Conservation (phyloP, 306 rosid genomes). For the Benincasa hispida region DNA sequence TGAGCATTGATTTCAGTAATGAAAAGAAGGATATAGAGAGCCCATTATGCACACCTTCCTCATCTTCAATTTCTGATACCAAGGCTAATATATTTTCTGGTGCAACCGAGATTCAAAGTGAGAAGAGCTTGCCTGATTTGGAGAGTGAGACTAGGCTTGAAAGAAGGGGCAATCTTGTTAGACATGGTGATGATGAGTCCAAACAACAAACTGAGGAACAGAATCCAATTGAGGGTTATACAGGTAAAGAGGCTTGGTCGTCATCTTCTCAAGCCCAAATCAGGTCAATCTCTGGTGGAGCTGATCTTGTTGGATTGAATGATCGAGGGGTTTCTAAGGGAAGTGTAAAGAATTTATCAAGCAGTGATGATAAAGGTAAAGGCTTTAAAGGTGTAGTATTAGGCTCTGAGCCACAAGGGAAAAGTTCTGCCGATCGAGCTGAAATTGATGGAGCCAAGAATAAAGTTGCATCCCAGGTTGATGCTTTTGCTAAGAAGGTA, state of each 20-base stretch:
- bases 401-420: constrained; percentile 18
- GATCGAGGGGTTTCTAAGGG: constrained; percentile 40
- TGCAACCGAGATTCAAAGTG: constrained; percentile 29
- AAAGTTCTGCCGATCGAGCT: constrained; percentile 13
- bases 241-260: constrained; percentile 22
- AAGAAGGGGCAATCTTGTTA: constrained; percentile 10
- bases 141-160: constrained; percentile 12
- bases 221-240: background rate
- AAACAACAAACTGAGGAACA: constrained; percentile 20
- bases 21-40: constrained; percentile 62
- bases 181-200: constrained; percentile 16
- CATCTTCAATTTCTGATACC: constrained; percentile 30
- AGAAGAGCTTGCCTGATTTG: constrained; percentile 13
- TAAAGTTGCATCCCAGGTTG: constrained; percentile 19
- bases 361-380: constrained; percentile 18
- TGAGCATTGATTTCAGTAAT: constrained; percentile 76
- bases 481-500: constrained; percentile 13
- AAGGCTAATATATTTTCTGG: constrained; percentile 15
- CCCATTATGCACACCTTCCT: constrained; percentile 52
- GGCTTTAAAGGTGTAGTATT: constrained; percentile 28
- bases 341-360: constrained; percentile 14
- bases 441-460: constrained; percentile 22
- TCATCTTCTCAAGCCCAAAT: constrained; percentile 16
- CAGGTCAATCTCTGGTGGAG: constrained; percentile 15
- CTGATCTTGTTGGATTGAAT: constrained; percentile 23